Evolutionary conservation across 148 eudicot species (phyloP).

Genomic region (Tetragonia tetragonoides): DNA sequence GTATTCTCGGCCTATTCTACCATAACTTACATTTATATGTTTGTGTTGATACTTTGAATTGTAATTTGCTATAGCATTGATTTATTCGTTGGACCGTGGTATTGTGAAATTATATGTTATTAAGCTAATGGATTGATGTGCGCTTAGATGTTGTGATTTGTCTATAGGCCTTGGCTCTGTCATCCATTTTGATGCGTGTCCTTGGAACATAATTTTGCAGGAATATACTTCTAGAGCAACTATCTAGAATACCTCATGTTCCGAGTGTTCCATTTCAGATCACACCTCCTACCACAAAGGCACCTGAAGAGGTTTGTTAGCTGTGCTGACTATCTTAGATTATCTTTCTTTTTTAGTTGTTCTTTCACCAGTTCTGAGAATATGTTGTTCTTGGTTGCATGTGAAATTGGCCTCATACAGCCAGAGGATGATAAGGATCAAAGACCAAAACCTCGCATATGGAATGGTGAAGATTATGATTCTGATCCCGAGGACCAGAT

Average conservation of each 20-base stretch:
- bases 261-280: slow-evolving; percentile 81
- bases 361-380: background rate
- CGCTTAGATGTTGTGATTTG: background rate
- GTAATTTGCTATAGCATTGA: slow-evolving; percentile 1
- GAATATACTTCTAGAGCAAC: slow-evolving; percentile 71
- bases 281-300: slow-evolving; percentile 52
- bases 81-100: slow-evolving; percentile 6
- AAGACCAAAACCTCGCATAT: slow-evolving; percentile 66
- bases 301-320: slow-evolving; percentile 63
- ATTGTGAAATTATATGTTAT: background rate
- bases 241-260: slow-evolving; percentile 60
- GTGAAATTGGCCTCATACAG: slow-evolving; percentile 30
- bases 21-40: background rate
- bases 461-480: slow-evolving; percentile 67
- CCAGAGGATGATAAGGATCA: slow-evolving; percentile 53
- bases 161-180: background rate
- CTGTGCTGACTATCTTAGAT: background rate
- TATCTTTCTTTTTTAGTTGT: background rate
- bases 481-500: slow-evolving; percentile 63
- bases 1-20: background rate
- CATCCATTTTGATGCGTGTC: slow-evolving; percentile 12
- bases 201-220: slow-evolving; percentile 35
- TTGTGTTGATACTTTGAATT: background rate
- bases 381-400: slow-evolving; percentile 12
- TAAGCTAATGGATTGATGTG: background rate